Base-by-base conservation (phyloP, 495 filamentous ascomycete genomes). In the Pyrenula massariospora region DNA sequence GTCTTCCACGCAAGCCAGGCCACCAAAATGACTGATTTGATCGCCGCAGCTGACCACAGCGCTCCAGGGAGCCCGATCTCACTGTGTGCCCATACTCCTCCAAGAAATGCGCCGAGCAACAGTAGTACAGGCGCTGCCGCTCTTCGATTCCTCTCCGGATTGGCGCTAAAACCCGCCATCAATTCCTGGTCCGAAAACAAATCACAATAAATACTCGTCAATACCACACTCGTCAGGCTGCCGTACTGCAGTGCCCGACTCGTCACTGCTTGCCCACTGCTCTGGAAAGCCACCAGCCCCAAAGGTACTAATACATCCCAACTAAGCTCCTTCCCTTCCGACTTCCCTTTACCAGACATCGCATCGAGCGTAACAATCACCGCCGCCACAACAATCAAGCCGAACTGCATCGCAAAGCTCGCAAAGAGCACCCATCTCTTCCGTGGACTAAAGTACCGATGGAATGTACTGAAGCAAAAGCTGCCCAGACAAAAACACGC, bases 201-300 rank as follows among this genome's bases (percentile, higher is more conserved):
- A 63, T 89, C 86, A 60, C 83, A 85, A 67, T 86, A 87, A 53
- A 83, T 77, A 58, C 82, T 85, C 20, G 86, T 89, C 56, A 88
- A 65, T 23, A 88, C 85, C 11, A 88, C 84, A 62, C 81, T 85
- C 0, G 84, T 85, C 12, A 89, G 63, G 1, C 76, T 76, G 49
- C 76, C 78, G 58, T 79, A 82, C 60, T 78, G 70, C 59, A 89
- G 67, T 10, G 80, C 84, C 2, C 85, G 68, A 65, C 83, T 87
- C 0, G 76, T 76, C n/a, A 88, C 78, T 0, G 84, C 84, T 63
- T 88, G 84, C 1, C 85, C 84, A 57, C 77, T 78, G 65, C 80
- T 80, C 67, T 89, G 86, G 63, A 88, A 86, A 15, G 85, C 81
- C 19, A 89, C 69, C 22, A 86, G 65, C 0, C 77, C 78, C 56